Evolutionary conservation across 495 filamentous ascomycete genomes (phyloP).

Genomic region (Penicillium taxi): DNA sequence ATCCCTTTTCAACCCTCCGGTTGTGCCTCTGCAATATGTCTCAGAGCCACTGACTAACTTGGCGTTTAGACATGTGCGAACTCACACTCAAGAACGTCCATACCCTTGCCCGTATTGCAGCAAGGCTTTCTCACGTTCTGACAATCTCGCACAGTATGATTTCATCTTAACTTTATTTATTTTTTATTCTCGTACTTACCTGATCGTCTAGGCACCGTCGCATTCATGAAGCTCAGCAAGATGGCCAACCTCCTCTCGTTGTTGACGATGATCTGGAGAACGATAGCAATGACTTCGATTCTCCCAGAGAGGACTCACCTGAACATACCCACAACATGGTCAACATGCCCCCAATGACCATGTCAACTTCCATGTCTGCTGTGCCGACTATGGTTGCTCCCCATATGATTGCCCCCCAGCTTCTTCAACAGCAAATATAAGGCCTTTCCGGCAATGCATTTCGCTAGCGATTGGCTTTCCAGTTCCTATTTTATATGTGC

Average conservation of each 20-base stretch:
- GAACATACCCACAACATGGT: slow-evolving; percentile 14
- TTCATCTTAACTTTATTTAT: background rate
- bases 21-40: slow-evolving; percentile 29
- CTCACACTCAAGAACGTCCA: slow-evolving; percentile 97
- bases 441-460: slow-evolving; percentile 3
- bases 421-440: slow-evolving; percentile 43
- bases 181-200: slow-evolving; percentile 6
- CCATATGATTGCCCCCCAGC: slow-evolving; percentile 41
- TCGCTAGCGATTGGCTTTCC: too few relatives aligned
- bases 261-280: slow-evolving; percentile 76
- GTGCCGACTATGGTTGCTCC: slow-evolving; percentile 30
- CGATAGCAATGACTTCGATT: slow-evolving; percentile 61
- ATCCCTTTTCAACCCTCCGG: slow-evolving; percentile 15
- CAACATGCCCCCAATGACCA: slow-evolving; percentile 32
- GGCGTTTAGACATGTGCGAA: slow-evolving; percentile 83
- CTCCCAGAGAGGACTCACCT: slow-evolving; percentile 61
- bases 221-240: slow-evolving; percentile 76
- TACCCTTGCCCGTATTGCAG: slow-evolving; percentile 95
- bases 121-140: slow-evolving; percentile 96
- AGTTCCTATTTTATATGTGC: slow-evolving; percentile 1
- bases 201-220: slow-evolving; percentile 72
- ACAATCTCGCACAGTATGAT: slow-evolving; percentile 95
- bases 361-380: slow-evolving; percentile 33
- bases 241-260: slow-evolving; percentile 51
- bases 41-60: slow-evolving; percentile 51